Base-by-base conservation (phyloP, 371 early-diverging fungal species). In the Sporodiniella umbellata region DNA sequence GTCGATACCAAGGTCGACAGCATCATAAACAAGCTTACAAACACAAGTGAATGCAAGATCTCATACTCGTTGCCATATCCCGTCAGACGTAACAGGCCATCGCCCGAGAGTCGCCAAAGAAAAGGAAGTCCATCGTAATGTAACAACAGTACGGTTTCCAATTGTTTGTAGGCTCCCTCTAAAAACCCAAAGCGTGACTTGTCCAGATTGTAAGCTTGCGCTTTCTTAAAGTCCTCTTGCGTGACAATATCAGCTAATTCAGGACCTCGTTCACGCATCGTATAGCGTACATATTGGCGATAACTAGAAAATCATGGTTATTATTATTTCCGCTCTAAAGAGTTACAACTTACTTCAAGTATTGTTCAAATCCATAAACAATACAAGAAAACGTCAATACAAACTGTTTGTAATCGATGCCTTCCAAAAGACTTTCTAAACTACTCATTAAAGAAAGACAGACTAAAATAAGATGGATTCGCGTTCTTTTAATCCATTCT, bases 191-290 rank as follows among this genome's bases (percentile, higher is more conserved):
- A 92, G 19, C 80, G 77, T 48, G 90, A 81, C 70, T 92, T 95
- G 62, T 95, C 98, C 17, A 84, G 66, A 39, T 90, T 87, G 59
- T 98, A 98, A 7, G 80, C 78, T 51, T 89, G 89, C 4, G 95
- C 86, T 63, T 94, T 92, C 35, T 75, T 66, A 53, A 93, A 95
- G 35, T 89, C 87, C 40, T 87, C 79, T 37, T 83, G 73, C 24
- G 81, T 75, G 11, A 88, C 83, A 52, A 88, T 81, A 50, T 81
- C 72, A 15, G 74, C 64, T 23, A 91, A 62, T 8, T 87, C 79
- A 51, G 60, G 73, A 48, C 90, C 87, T 26, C 85, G 78, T 22
- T 80, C 62, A 45, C 75, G 73, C 63, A 83, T 81, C 60, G 81
- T 67, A 35, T 89, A 78, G 40, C 84, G 83, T 8, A 73, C 66